These are phyloP conservation scores for Colletotrichum tofieldiae DNA, from an alignment of 2,329 filamentous ascomycete genomes.

Conservation along the genomic window DNA sequence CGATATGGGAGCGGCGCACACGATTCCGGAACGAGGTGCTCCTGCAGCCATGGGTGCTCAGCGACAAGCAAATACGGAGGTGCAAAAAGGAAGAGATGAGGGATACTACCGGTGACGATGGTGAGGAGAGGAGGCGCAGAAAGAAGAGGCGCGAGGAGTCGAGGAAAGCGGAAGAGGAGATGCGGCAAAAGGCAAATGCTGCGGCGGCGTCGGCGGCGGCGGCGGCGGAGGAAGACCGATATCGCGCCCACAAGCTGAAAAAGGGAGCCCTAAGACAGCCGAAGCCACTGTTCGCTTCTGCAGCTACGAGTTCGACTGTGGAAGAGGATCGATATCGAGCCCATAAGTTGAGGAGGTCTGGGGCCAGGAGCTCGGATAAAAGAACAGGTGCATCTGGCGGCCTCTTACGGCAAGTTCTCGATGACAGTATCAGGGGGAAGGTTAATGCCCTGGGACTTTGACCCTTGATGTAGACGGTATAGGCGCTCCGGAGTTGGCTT, in stretches of 20 bases:
- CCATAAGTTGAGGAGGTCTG: conserved; percentile 14
- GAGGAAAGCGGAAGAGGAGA: conserved; percentile 25
- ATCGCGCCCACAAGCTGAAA: conserved; percentile 8
- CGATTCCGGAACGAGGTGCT: conserved; percentile 68
- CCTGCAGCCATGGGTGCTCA: conserved; percentile 69
- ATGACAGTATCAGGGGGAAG: conserved; percentile 37
- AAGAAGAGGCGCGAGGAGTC: conserved; percentile 17
- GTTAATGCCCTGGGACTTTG: conserved; percentile 22
- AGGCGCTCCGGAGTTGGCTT: conserved; percentile 18
- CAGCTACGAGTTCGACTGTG: neutral
- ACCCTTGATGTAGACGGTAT: neutral
- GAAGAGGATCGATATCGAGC: conserved; percentile 5
- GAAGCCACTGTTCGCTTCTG: neutral
- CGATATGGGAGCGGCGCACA: conserved; percentile 70
- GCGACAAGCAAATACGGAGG: conserved; percentile 62
- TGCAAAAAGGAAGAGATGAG: conserved; percentile 57
- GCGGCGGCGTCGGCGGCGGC: neutral
- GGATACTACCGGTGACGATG: conserved; percentile 58
- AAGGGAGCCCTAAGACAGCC: conserved; percentile 4
- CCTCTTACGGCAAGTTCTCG: conserved; percentile 29
- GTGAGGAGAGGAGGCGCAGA: conserved; percentile 43
- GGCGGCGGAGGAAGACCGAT: neutral
- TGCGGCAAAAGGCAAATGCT: conserved; percentile 15
- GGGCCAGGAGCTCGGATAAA: conserved; percentile 1
- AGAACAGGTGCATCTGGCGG: conserved; percentile 8